Base-by-base conservation (phyloP, 495 filamentous ascomycete genomes). In the Hyphodiscus hymeniophilus region DNA sequence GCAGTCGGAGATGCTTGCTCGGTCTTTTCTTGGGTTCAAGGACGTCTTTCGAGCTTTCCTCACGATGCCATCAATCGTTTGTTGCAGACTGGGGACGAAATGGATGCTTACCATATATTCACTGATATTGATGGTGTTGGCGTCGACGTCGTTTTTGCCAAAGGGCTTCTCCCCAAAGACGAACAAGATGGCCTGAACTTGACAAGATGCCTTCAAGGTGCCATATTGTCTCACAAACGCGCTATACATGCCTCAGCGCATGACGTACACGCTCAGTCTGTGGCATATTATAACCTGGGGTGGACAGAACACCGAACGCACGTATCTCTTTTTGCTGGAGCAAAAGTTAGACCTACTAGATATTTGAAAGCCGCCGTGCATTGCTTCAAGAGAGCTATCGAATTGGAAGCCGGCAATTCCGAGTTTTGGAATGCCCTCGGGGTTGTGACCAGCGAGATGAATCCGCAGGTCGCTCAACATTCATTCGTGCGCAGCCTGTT, bases 371-470 rank as follows among this genome's bases (percentile, higher is more conserved):
- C 88, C 18, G 75, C 91, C 18, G 82, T 97, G 43, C 77, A 84
- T 22, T 94, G 89, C 63, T 99, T 99, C 77, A 99, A 97, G 66
- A 75, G 87, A 42, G 85, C 94, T 3, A 97, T 99, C 58, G 94
- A 97, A 64, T 67, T 96, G 2, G 92, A 99, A 62, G 84, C 94
- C 6, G 85, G 89, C 23, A 99, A 97, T 59, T 70, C 89, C 0
- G 92, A 99, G 57, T 99, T 97, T 64, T 99, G 92, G 92, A 96
- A 95, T 62, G 80, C 92, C 2, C 76, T 99, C 17, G 92, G 91
- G 17, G 88, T 96, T 6, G 86, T 85, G 13, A 97, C 92, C 2
- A 86, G 83, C 35, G 75, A 71, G 31, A 69, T 95, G 57, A 95
- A 87, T 59, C 84, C 88, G 0, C 83, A 84, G 48, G 85, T 97